A percentile compares a stretch with the other conserved stretches of the same genome.
These are phyloP conservation scores for Barnettozyma sucrosica DNA, from an alignment of 805 yeast species.

Conservation along the genomic window DNA sequence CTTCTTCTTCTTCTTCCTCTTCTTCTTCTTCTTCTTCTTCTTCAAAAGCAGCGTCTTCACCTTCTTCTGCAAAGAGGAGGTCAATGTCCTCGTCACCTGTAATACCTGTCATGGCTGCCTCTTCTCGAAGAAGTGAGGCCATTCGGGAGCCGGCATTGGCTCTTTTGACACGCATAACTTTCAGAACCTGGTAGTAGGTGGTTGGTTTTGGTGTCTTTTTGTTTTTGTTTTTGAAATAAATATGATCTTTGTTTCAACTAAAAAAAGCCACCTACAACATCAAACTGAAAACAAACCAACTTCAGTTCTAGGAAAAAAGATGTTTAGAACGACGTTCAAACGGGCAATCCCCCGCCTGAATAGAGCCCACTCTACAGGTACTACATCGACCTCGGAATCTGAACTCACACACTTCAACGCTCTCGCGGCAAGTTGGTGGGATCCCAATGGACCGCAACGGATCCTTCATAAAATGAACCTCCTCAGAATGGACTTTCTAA, in stretches of 20 bases:
- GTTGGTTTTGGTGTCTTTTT: neutral
- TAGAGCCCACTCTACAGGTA: neutral
- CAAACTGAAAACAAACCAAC: no score
- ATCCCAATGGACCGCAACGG: constrained; percentile 85
- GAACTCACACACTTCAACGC: constrained; percentile 80
- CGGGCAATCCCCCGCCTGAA: neutral
- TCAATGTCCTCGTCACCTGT: constrained; percentile 78
- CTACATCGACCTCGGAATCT: constrained; percentile 42
- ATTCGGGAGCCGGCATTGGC: constrained; percentile 88
- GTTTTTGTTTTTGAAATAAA: neutral
- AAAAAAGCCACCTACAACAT: no score
- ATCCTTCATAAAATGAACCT: constrained; percentile 93
- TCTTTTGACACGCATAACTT: constrained; percentile 60
- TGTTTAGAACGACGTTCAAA: neutral
- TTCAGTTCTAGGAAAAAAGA: neutral
- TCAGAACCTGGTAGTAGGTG: no score
- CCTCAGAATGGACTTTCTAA: constrained; percentile 81
- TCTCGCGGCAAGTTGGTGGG: constrained; percentile 98
- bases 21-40: constrained; percentile 29
- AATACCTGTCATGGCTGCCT: constrained; percentile 38
- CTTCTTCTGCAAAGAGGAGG: constrained; percentile 61
- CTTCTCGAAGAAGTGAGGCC: constrained; percentile 65
- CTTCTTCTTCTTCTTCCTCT: constrained; percentile 28
- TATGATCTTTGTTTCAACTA: no score
- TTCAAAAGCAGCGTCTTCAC: constrained; percentile 37